Evolutionary conservation across 2,329 filamentous ascomycete genomes (phyloP), one percentile per base, ranked within the genome.

Genomic region (Capronia americana): DNA sequence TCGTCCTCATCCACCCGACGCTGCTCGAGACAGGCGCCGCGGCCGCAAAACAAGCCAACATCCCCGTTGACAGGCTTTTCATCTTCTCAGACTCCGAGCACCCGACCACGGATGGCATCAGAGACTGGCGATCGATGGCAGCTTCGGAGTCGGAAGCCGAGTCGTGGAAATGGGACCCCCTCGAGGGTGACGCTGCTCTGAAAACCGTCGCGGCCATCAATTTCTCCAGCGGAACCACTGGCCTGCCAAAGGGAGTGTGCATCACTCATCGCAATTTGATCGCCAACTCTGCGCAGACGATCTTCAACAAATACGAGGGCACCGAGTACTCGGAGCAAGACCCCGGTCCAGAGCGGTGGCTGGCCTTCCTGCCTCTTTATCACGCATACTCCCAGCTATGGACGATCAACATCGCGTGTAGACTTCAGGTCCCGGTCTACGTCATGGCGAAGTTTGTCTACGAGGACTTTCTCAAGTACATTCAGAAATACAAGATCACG

Each of bases 381-480:
- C 82, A 84, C 68, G 81, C 82, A 0, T 82, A 81, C 1, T 79
- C 81, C 10, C 79, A 81, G 73, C 79, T 81, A 41, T 83, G 81
- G 70, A 78, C 83, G 10, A 76, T 83, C 67, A 83, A 82, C 64
- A 90, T 70, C 85, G 90, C 74, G 78, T 90, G 0, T 87, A 88
- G 0, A 75, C 78, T 89, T 38, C 89, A 90, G 71, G 86, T 86
- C 23, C 79, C 80, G 0, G 79, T 85, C 3, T 89, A 87, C 79
- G 88, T 87, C 86, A 89, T 90, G 87, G 77, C 81, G 2, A 80
- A 79, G 48, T 90, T 89, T 73, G 82, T 86, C 64, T 86, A 87
- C 63, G 74, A 76, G 5, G 77, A 82, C 46, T 89, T 89, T 73
- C 79, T 88, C 59, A 75, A 77, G 41, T 83, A 86, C 75, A 81